A percentile compares a stretch with the other conserved stretches of the same genome.
These are phyloP conservation scores for Xylariomycetidae sp. DNA, from an alignment of 2,329 filamentous ascomycete genomes.

Conservation along the genomic window DNA sequence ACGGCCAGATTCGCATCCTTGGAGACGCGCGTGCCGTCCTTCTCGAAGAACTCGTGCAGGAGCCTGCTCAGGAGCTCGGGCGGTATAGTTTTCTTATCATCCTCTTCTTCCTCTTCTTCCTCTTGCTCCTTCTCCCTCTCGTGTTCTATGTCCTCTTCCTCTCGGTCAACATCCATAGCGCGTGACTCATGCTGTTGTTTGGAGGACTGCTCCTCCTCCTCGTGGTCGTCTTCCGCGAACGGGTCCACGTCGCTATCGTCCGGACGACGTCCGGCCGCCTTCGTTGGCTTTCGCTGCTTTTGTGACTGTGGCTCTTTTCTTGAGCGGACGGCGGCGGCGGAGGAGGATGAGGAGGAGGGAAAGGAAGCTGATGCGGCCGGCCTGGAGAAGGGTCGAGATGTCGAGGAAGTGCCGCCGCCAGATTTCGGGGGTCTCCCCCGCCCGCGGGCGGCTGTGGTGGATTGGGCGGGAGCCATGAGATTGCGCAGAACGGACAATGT, in stretches of 20 bases:
- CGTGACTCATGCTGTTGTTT: slow-evolving; percentile 4
- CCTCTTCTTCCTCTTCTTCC: slow-evolving; percentile 30
- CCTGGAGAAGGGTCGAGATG: no score
- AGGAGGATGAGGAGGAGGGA: no score
- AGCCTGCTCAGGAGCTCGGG: slow-evolving; percentile 69
- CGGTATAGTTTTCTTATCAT: slow-evolving; percentile 55
- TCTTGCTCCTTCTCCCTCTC: slow-evolving; percentile 21
- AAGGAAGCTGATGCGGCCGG: no score
- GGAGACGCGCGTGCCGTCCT: slow-evolving; percentile 66
- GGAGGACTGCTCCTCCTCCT: slow-evolving; percentile 4
- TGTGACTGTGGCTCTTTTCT: no score
- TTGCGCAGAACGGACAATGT: no score
- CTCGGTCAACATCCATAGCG: slow-evolving; percentile 19
- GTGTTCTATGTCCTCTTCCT: slow-evolving; percentile 8
- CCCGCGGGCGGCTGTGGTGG: no score
- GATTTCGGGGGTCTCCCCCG: no score
- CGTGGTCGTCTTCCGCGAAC: slow-evolving; percentile 20
- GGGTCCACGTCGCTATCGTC: slow-evolving; percentile 19
- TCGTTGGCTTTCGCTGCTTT: no score
- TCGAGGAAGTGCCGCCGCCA: no score
- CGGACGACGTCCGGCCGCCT: no score
- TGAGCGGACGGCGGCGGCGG: no score
- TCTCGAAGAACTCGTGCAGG: slow-evolving; percentile 74
- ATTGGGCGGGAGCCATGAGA: no score
- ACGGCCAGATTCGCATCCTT: slow-evolving; percentile 73